These are phyloP conservation scores for Geotrichum australiense DNA, from an alignment of 1,139 yeast species.

Conservation along the genomic window DNA sequence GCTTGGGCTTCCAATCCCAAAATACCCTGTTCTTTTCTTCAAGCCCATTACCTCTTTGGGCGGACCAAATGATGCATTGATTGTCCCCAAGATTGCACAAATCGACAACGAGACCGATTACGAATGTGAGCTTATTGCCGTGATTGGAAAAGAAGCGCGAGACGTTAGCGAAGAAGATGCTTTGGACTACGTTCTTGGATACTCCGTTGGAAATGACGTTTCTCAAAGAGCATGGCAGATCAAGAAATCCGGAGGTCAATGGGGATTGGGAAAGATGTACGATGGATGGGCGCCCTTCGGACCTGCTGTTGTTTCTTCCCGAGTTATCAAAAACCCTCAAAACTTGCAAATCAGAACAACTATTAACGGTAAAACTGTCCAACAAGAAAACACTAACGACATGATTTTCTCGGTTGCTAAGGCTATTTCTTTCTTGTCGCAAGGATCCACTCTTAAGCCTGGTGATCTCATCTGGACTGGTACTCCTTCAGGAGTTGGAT, in stretches of 20 bases:
- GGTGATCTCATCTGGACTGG: conserved; percentile 50
- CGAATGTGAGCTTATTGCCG: conserved; percentile 49
- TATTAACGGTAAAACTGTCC: conserved; percentile 43
- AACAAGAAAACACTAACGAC: conserved; percentile 42
- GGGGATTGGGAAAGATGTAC: conserved; percentile 46
- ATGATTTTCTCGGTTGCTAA: conserved; percentile 44
- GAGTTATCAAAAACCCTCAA: conserved; percentile 32
- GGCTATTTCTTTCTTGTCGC: conserved; percentile 44
- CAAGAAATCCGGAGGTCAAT: conserved; percentile 43
- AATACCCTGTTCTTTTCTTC: conserved; percentile 44
- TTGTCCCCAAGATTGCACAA: conserved; percentile 43
- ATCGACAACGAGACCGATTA: conserved; percentile 40
- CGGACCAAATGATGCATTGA: conserved; percentile 38
- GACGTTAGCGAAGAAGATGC: conserved; percentile 42
- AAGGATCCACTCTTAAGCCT: conserved; percentile 45
- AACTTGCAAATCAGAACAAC: conserved; percentile 34
- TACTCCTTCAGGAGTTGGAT: conserved; percentile 50
- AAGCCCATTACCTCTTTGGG: conserved; percentile 41
- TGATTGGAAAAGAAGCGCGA: conserved; percentile 45
- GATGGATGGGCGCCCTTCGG: conserved; percentile 53
- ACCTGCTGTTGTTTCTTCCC: conserved; percentile 43
- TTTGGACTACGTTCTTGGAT: conserved; percentile 44
- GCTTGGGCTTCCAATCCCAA: conserved; percentile 33
- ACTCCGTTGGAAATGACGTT: conserved; percentile 48
- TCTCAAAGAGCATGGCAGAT: conserved; percentile 50